Evolutionary conservation across 1,139 yeast genomes (phyloP).

Genomic region (Geotrichum histeridarum): DNA sequence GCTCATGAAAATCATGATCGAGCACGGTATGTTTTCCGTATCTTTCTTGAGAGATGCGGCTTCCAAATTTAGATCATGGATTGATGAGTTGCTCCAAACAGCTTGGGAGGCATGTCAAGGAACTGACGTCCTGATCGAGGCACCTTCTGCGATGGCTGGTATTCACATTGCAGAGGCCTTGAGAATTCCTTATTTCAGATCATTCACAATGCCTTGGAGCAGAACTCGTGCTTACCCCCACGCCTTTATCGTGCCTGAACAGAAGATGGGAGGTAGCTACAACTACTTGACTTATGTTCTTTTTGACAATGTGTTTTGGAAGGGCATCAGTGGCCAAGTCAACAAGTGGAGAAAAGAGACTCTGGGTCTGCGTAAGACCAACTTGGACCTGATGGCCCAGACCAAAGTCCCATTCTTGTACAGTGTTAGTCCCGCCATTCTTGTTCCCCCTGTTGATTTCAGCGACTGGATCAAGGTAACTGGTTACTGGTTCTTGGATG

Average conservation of each 20-base stretch:
- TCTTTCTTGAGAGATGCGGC: slow-evolving; percentile 80
- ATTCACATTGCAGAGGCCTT: slow-evolving; percentile 91
- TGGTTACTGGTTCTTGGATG: slow-evolving; percentile 92
- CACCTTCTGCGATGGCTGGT: slow-evolving; percentile 95
- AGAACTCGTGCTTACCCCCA: slow-evolving; percentile 93
- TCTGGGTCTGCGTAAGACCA: slow-evolving; percentile 63
- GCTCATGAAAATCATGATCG: slow-evolving; percentile 86
- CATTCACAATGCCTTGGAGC: slow-evolving; percentile 98
- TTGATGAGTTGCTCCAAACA: slow-evolving; percentile 58
- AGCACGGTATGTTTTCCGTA: slow-evolving; percentile 82
- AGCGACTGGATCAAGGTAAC: slow-evolving; percentile 92
- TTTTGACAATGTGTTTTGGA: slow-evolving; percentile 91
- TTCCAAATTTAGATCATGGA: slow-evolving; percentile 72
- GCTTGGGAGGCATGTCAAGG: slow-evolving; percentile 86
- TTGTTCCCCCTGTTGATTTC: slow-evolving; percentile 90
- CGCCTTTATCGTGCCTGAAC: slow-evolving; percentile 92
- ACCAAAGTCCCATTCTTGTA: slow-evolving; percentile 80
- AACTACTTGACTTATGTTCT: slow-evolving; percentile 87
- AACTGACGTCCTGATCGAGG: slow-evolving; percentile 79
- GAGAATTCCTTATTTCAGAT: slow-evolving; percentile 83
- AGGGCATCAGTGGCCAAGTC: slow-evolving; percentile 83
- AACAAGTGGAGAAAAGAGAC: slow-evolving; percentile 78
- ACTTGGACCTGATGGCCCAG: slow-evolving; percentile 65
- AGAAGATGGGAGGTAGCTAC: slow-evolving; percentile 86
- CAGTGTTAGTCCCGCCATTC: slow-evolving; percentile 78